A percentile compares a stretch with the other conserved stretches of the same genome.
Conservation (phyloP, 345 rosid species). For the Jatropha curcas region DNA sequence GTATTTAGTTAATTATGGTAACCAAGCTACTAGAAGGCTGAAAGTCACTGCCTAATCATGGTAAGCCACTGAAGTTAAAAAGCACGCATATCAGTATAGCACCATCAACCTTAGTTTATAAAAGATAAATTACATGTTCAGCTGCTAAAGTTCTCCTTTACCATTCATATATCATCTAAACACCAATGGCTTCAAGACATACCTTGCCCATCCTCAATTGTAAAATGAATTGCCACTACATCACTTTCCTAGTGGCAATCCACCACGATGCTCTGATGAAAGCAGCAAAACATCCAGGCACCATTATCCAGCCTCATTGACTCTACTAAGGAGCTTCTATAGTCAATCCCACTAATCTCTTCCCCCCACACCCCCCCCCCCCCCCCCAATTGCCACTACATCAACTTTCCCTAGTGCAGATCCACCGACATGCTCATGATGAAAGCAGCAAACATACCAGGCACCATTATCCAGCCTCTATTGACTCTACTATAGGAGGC, state of each 20-base stretch:
- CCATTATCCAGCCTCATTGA: not conserved
- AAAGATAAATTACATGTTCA: not conserved
- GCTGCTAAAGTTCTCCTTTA: not conserved
- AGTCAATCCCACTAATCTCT: not conserved
- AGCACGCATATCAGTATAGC: too few relatives aligned
- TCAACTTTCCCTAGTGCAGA: not conserved
- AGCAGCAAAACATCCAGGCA: not conserved
- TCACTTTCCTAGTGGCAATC: not conserved
- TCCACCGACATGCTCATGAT: not conserved
- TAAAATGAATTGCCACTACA: not conserved
- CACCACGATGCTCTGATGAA: not conserved
- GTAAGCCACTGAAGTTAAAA: too few relatives aligned
- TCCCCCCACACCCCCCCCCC: too few relatives aligned
- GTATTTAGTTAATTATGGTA: not conserved
- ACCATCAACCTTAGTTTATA: not conserved
- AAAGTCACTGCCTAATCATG: too few relatives aligned
- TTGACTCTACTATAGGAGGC: not conserved
- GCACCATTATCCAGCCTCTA: not conserved
- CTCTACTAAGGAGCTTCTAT: not conserved
- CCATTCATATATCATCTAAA: not conserved
- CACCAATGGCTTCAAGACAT: not conserved
- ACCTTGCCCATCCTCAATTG: not conserved
- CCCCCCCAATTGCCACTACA: not conserved
- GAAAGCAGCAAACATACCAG: not conserved
- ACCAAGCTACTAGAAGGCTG: not conserved